Evolutionary conservation across 176 grass and related monocot species (phyloP), one percentile per base, ranked within the genome.

Genomic region (Rhipidocladum racemiflorum): DNA sequence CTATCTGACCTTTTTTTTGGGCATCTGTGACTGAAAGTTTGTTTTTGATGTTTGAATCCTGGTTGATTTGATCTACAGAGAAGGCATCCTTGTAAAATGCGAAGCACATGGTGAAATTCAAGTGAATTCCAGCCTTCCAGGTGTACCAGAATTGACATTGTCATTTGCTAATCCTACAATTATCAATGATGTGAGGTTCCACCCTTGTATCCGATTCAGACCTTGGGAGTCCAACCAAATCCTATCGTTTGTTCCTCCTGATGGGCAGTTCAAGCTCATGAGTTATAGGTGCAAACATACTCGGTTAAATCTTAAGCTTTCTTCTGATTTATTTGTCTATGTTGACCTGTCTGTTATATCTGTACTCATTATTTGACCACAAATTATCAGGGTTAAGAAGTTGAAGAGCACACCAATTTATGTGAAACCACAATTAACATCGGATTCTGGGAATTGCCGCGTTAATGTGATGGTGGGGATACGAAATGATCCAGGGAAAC

Each of bases 211-310:
- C 29, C 81, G 90, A 63, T 98, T 98, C 81, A 91, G 87, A 69
- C 92, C 88, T 38, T 98, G 95, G 95, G 92, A 95, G 49, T 95
- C 82, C 32, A 86, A 71, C 69, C 92, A 91, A 67, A 50, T 95
- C 75, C 67, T 98, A 24, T 95, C 92, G 10, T 98, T 98, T 79
- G 92, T 98, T 55, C 92, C 95, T 63, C 95, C 95, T 57, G 84
- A 98, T 62, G 90, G 95, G 15, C 84, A 89, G 42, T 98, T 98
- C 79, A 95, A 95, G 43, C 92, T 98, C 45, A 90, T 98, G 92
- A 95, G 70, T 78, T 98, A 98, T 60, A 98, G 95, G 95, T 97
- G 53, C 20, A 59, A 15, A 62, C 40, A 28, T 23, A 62, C 69
- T 53, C 16, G 71, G 48, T 57, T 38, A 68, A 44, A 63, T 78